Conservation (phyloP, 495 filamentous ascomycete species). For the Hypoxylon lienhwacheense region DNA sequence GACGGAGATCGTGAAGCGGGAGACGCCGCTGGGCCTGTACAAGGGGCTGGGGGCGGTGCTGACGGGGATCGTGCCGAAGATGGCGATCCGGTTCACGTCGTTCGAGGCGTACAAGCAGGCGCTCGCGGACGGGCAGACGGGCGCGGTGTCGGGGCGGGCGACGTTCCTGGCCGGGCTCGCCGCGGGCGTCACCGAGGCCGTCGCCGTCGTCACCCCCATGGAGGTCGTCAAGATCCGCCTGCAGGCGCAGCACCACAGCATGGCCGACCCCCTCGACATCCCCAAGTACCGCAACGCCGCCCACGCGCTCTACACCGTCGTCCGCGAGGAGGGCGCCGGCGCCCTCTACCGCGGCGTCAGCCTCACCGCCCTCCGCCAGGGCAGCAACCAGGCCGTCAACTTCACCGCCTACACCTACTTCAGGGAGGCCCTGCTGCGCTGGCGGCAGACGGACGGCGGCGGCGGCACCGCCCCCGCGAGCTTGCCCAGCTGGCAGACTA, state of each 20-base stretch:
- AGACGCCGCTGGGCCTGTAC: slow-evolving; percentile 91
- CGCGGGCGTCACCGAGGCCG: slow-evolving; percentile 94
- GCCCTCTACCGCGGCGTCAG: slow-evolving; percentile 91
- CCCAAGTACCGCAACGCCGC: slow-evolving; percentile 98
- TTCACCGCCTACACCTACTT: slow-evolving; percentile 98
- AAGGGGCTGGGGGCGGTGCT: slow-evolving; percentile 95
- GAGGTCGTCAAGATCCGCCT: slow-evolving; percentile 98
- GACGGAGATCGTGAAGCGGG: slow-evolving; percentile 79
- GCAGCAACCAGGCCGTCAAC: slow-evolving; percentile 97
- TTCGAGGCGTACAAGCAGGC: slow-evolving; percentile 93
- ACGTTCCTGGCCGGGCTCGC: slow-evolving; percentile 91
- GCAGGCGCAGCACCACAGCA: slow-evolving; percentile 93
- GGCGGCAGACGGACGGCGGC: slow-evolving; percentile 51
- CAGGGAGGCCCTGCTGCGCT: slow-evolving; percentile 71
- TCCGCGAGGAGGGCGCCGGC: slow-evolving; percentile 85
- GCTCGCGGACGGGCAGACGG: slow-evolving; percentile 70
- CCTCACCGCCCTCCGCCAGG: slow-evolving; percentile 89
- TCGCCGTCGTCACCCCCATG: slow-evolving; percentile 96
- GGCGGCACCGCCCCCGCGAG: slow-evolving; percentile 45
- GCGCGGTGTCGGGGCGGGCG: slow-evolving; percentile 66
- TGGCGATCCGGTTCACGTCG: slow-evolving; percentile 98
- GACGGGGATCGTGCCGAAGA: slow-evolving; percentile 97
- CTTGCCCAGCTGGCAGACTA: slow-evolving; percentile 87
- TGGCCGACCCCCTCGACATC: slow-evolving; percentile 87
- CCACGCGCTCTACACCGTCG: slow-evolving; percentile 89